Base-by-base conservation (phyloP, 179 eudicot genomes). In the Sideroxylon spinosum region DNA sequence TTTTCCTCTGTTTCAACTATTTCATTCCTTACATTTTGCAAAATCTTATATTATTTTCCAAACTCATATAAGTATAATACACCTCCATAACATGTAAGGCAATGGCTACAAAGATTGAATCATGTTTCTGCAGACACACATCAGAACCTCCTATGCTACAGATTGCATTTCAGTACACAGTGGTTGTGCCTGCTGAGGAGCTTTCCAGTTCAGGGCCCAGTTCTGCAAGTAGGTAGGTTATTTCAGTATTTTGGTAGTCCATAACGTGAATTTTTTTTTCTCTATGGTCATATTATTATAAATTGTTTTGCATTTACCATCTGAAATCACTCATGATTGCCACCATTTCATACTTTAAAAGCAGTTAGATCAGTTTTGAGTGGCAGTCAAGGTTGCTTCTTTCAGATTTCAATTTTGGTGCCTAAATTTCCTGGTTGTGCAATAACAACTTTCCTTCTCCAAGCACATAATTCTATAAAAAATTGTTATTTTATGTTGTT, bases 161-260 rank as follows among this genome's bases (percentile, higher is more conserved):
- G 88, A 80, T 95, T 78, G 98, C 98, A 78, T 95, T 95, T 85
- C 98, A 95, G 86, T 95, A 95, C 83, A 83, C 97, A 73, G 94
- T 94, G 68, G 88, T 93, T 84, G 97, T 94, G 78, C 98, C 98
- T 50, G 92, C 93, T 11, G 92, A 93, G 80, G 93, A 93, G 88
- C 87, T 82, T 76, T 79, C 90, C 48, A 79, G 70, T 79, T 83
- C 97, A 60, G 88, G 84, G 60, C 76, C 91, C 82, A 86, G 90
- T 76, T 65, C 90, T 78, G 81, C 88, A 49, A 90, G 87, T 86
- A 95, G 97, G 98, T 95, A 91, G 65, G 73, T 71, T 75, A 61
- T 68, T 77, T 71, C 29, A 23, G 16, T 44, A 76, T 50, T 52
- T 14, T 12, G n/a, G 14, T 63, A 66, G 25, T 49, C 4, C 61